phyloP scores from a whole-genome alignment of 2,329 filamentous ascomycete species.

The Parascedosporium putredinis region DNA sequence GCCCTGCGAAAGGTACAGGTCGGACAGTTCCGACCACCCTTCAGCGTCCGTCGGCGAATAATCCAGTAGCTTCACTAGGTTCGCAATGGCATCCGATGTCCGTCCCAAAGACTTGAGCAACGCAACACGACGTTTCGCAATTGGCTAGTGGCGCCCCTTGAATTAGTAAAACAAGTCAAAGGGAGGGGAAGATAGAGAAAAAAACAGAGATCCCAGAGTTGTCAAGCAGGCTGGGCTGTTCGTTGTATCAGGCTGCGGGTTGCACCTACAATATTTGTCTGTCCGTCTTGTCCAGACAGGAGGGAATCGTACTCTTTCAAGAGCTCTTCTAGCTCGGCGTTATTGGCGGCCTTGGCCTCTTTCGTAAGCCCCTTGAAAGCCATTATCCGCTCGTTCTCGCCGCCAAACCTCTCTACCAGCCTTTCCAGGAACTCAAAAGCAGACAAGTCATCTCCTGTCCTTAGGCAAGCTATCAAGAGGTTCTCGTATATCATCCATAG shows the following conservation, averaged over 20 bases:
- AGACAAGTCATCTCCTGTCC: constrained; percentile 70
- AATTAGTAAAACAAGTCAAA: too few relatives aligned
- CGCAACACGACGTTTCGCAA: constrained; percentile 75
- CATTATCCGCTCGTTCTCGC: constrained; percentile 75
- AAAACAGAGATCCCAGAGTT: too few relatives aligned
- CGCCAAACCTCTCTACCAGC: constrained; percentile 70
- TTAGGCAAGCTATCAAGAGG: constrained; percentile 71
- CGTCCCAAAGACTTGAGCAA: constrained; percentile 66
- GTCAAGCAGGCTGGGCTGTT: neutral
- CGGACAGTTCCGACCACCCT: constrained; percentile 83
- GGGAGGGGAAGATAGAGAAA: too few relatives aligned
- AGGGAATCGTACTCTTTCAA: constrained; percentile 70
- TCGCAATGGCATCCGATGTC: constrained; percentile 60
- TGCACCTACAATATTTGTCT: constrained; percentile 63
- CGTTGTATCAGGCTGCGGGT: constrained; percentile 2
- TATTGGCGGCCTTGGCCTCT: constrained; percentile 65
- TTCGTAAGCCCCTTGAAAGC: constrained; percentile 73
- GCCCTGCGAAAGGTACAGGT: constrained; percentile 73
- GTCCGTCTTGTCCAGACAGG: constrained; percentile 41
- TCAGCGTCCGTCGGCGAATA: constrained; percentile 83
- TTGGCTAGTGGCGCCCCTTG: too few relatives aligned
- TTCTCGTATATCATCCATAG: constrained; percentile 83
- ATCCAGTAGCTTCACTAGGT: constrained; percentile 66
- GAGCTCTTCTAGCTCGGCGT: constrained; percentile 55
- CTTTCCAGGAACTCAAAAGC: constrained; percentile 67